Percentiles rank a stretch among this genome's conserved stretches.
Conservation (phyloP, 352 stramenopile species). For the Pythium scleroteichum region DNA sequence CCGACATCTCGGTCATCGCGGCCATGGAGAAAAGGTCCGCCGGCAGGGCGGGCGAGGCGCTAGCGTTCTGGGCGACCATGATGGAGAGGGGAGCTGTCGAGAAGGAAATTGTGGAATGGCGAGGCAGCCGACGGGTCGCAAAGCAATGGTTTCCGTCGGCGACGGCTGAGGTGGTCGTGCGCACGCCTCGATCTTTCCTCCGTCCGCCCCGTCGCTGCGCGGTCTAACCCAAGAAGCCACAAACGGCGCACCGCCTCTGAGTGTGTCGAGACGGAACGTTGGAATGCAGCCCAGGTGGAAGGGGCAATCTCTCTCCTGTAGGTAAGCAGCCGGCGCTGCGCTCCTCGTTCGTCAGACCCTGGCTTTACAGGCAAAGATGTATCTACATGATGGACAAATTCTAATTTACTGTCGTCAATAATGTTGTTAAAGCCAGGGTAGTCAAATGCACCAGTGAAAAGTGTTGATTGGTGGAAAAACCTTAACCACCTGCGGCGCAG, state of each 20-base stretch:
- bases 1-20: constrained; percentile 27
- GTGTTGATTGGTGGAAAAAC: constrained; percentile 19
- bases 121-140: not conserved
- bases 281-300: constrained; percentile 16
- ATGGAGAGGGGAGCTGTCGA: constrained; percentile 8
- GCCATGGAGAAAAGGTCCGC: constrained; percentile 31
- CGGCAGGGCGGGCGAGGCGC: constrained; percentile 16
- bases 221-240: constrained; percentile 20
- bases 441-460: not conserved
- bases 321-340: not conserved
- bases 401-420: too few species aligned
- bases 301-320: constrained; percentile 2
- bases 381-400: not conserved
- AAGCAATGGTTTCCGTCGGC: constrained; percentile 3
- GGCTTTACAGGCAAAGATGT: not conserved
- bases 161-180: constrained; percentile 15
- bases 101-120: constrained; percentile 22
- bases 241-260: constrained; percentile 11
- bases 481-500: too few species aligned
- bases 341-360: not conserved
- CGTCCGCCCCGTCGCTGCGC: constrained; percentile 10
- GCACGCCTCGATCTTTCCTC: constrained; percentile 23
- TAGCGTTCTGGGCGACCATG: constrained; percentile 31
- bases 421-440: constrained; percentile 8
- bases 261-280: constrained; percentile 28